These are phyloP conservation scores for Kodamaea jinghongensis DNA, from an alignment of 805 yeast species.

Conservation along the genomic window DNA sequence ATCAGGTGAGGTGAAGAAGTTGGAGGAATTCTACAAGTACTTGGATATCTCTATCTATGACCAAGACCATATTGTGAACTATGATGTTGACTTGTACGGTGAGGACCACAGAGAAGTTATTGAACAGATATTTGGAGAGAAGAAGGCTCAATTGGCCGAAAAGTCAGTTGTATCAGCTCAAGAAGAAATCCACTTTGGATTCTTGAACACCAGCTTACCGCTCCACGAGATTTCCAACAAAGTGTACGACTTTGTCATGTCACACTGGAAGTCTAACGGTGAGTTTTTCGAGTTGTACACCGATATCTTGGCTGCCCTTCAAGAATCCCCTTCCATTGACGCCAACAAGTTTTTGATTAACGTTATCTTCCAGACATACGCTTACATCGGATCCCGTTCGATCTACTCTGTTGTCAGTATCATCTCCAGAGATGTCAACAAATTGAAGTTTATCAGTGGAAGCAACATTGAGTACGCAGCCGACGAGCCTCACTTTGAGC, in stretches of 20 bases:
- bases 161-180: slow-evolving; percentile 29
- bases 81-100: slow-evolving; percentile 38
- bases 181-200: slow-evolving; percentile 38
- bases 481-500: slow-evolving; percentile 34
- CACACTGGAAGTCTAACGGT: slow-evolving; percentile 38
- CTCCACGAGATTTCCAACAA: slow-evolving; percentile 34
- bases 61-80: slow-evolving; percentile 27
- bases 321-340: slow-evolving; percentile 18
- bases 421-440: slow-evolving; percentile 38
- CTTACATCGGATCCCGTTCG: slow-evolving; percentile 85
- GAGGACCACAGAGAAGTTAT: slow-evolving; percentile 26
- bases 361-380: slow-evolving; percentile 65
- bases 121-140: slow-evolving; percentile 22
- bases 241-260: slow-evolving; percentile 40
- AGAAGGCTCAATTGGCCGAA: slow-evolving; percentile 20
- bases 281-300: slow-evolving; percentile 34
- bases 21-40: slow-evolving; percentile 40
- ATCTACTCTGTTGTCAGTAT: slow-evolving; percentile 51
- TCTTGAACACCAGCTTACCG: slow-evolving; percentile 36
- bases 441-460: slow-evolving; percentile 39
- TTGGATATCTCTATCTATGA: slow-evolving; percentile 35
- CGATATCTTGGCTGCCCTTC: slow-evolving; percentile 24
- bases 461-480: slow-evolving; percentile 26
- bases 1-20: slow-evolving; percentile 26
- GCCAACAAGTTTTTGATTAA: slow-evolving; percentile 47